These are phyloP conservation scores for Daedaleopsis nitida DNA, from an alignment of 768 basidiomycete genomes.

Conservation along the genomic window DNA sequence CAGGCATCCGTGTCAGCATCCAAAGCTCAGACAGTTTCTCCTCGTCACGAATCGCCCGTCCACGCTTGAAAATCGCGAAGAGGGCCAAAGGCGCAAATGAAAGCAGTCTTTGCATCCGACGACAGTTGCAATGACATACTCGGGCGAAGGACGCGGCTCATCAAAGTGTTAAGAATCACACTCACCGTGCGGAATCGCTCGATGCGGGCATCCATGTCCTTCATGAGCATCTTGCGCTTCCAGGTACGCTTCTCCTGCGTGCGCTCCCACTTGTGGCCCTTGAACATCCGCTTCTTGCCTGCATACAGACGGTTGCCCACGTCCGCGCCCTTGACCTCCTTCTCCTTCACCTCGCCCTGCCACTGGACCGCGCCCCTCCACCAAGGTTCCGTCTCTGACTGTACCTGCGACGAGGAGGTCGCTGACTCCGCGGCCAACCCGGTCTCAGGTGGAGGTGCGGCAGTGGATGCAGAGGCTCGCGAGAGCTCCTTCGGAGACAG, in stretches of 20 bases:
- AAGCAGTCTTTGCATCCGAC: too few species aligned
- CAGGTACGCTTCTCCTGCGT: conserved; percentile 46
- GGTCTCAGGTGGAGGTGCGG: conserved; percentile 1
- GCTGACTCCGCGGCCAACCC: too few species aligned
- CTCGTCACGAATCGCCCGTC: background rate
- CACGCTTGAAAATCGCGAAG: too few species aligned
- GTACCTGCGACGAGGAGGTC: conserved; percentile 6
- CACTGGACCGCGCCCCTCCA: conserved; percentile 25
- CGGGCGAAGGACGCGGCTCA: too few species aligned
- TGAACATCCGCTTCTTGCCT: conserved; percentile 85
- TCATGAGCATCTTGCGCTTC: conserved; percentile 58
- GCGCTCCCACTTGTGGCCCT: conserved; percentile 89
- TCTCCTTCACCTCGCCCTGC: conserved; percentile 33
- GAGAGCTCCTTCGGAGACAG: conserved; percentile 31
- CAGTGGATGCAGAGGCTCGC: conserved; percentile 24
- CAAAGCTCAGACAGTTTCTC: background rate
- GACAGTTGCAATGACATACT: too few species aligned
- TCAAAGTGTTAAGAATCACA: background rate
- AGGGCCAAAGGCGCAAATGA: too few species aligned
- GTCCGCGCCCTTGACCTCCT: conserved; percentile 47
- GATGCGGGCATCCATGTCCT: conserved; percentile 70
- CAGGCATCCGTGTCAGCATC: background rate
- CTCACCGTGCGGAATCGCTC: conserved; percentile 63
- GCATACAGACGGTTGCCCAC: conserved; percentile 69
- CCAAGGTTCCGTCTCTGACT: background rate